Base-by-base conservation (phyloP, 208 protist species). In the Leishmania gerbilli region DNA sequence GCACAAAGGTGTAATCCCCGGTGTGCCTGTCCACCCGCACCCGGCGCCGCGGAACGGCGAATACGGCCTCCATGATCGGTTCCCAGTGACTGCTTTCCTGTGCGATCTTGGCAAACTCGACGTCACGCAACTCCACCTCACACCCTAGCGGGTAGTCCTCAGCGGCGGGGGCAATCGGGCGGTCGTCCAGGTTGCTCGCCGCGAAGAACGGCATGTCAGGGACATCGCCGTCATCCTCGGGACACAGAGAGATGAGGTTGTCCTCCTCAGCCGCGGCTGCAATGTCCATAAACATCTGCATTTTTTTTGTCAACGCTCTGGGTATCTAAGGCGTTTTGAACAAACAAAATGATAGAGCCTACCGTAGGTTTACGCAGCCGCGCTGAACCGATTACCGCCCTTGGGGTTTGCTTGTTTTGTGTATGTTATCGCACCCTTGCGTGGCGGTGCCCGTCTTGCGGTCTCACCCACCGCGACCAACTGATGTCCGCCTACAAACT, bases 1-100 rank as follows among this genome's bases (percentile, higher is more conserved):
- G 37, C 45, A 97, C 94, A 83, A 97, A 95, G 7, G 94, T 95
- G 87, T 95, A 97, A 72, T 97, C 94, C 21, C 92, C 94, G 31
- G 81, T 80, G 79, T 97, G 94, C 3, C 94, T 82, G 75, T 86
- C 74, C 15, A 97, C 94, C 24, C 67, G 82, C n/a, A 95, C 94
- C 27, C 88, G 84, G 45, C 92, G 91, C 15, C 89, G 88, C 34
- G 85, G 87, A 17, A 87, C 81, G 42, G 86, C 81, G 64, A 97
- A 97, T 60, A 97, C 65, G 11, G 85, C 64, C 31, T 96, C 94
- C 86, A 96, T 92, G 47, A 95, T 89, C 11, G 89, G 87, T 78
- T 95, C 91, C 92, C 92, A 97, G 76, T 92, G 79, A 27, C 82
- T 71, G n/a, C 79, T 75, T 58, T 91, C 91, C 76, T 96, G 93